Conservation (phyloP, 2,329 filamentous ascomycete species). For the Fusarium solani-melongenae region DNA sequence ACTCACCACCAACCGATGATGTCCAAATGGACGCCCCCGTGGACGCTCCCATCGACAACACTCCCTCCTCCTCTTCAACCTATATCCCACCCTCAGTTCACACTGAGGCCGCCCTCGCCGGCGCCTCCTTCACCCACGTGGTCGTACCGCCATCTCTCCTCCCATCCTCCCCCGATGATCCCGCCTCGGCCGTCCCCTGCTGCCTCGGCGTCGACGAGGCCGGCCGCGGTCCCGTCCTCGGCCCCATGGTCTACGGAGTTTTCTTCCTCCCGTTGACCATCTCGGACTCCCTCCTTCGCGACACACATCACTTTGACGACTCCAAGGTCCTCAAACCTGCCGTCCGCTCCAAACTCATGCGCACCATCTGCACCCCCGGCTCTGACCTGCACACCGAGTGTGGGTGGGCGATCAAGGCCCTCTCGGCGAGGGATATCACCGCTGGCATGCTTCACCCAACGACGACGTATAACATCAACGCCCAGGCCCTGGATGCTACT, state of each 20-base stretch:
- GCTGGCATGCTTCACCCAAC: conserved; percentile 79
- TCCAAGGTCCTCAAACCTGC: conserved; percentile 88
- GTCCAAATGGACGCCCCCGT: conserved; percentile 35
- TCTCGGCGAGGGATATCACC: conserved; percentile 86
- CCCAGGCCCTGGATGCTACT: conserved; percentile 94
- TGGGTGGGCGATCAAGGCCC: conserved; percentile 84
- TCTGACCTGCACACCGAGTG: conserved; percentile 64
- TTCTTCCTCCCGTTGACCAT: conserved; percentile 80
- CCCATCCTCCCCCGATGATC: conserved; percentile 50
- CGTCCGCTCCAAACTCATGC: conserved; percentile 79
- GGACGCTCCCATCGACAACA: conserved; percentile 29
- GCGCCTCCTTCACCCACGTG: conserved; percentile 77
- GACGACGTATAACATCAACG: conserved; percentile 87
- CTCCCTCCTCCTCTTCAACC: conserved; percentile 26
- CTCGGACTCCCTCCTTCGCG: conserved; percentile 78
- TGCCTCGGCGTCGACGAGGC: conserved; percentile 94
- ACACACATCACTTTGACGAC: conserved; percentile 90
- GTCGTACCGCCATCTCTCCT: conserved; percentile 72
- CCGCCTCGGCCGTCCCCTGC: conserved; percentile 59
- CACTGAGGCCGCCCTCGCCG: conserved; percentile 65
- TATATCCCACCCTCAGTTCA: conserved; percentile 80
- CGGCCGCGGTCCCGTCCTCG: conserved; percentile 92
- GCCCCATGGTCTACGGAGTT: conserved; percentile 78
- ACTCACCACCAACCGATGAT: conserved; percentile 52
- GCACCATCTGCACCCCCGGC: conserved; percentile 73